Percentiles rank a stretch among this genome's conserved stretches.
phyloP scores from a whole-genome alignment of 2,329 filamentous ascomycete genomes.

The Cordyceps pruinosa region DNA sequence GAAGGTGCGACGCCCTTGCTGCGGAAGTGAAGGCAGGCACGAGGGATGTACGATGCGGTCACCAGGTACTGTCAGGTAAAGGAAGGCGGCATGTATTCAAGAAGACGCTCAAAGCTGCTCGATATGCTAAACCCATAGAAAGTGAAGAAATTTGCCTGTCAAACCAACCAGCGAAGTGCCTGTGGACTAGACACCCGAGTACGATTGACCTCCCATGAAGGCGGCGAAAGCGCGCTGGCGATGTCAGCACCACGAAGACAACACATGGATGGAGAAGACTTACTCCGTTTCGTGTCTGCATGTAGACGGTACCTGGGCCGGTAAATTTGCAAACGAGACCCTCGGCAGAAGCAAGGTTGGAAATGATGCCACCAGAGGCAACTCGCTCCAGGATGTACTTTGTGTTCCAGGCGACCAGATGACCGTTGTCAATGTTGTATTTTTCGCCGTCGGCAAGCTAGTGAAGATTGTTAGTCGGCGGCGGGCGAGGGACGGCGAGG shows the following conservation, averaged over 20 bases:
- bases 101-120: not conserved
- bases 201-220: conserved; percentile 43
- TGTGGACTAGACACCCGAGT: conserved; percentile 21
- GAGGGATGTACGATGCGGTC: not conserved
- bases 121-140: not conserved
- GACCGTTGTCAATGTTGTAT: conserved; percentile 89
- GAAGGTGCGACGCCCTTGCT: not conserved
- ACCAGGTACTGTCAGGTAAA: not conserved
- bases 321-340: conserved; percentile 93
- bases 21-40: not conserved
- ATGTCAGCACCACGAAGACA: not conserved
- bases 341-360: conserved; percentile 72
- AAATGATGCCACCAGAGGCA: conserved; percentile 86
- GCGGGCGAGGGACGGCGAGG: not conserved
- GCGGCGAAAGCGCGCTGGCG: conserved; percentile 44
- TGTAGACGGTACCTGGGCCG: conserved; percentile 81
- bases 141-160: not conserved
- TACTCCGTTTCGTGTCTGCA: conserved; percentile 84
- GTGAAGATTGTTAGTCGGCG: conserved; percentile 20
- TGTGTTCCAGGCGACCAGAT: conserved; percentile 94
- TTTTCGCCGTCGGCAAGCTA: conserved; percentile 63
- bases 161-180: not conserved
- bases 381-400: conserved; percentile 89
- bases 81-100: not conserved
- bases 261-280: conserved; percentile 22